Evolutionary conservation across 129 eudicot species (phyloP).

Genomic region (Escallonia rubra): DNA sequence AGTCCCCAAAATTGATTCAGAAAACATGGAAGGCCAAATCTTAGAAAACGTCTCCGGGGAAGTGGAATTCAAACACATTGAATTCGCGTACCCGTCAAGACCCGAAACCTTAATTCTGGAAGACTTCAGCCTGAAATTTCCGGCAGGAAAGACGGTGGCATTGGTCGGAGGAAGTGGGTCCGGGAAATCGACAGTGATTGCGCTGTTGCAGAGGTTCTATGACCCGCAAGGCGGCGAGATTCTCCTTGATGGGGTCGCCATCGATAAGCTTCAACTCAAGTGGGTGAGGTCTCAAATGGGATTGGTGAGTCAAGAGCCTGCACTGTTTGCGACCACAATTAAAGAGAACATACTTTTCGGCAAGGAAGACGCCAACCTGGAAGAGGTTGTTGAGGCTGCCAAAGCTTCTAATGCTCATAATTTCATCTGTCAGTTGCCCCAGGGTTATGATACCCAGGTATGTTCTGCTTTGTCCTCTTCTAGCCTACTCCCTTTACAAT

Average conservation of each 20-base stretch:
- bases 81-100: constrained; percentile 64
- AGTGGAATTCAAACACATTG: constrained; percentile 43
- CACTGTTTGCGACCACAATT: constrained; percentile 69
- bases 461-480: constrained; percentile 1
- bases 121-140: constrained; percentile 43
- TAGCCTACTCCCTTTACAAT: background rate
- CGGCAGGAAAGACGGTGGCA: constrained; percentile 65
- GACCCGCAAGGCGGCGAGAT: constrained; percentile 71
- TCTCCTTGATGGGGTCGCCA: constrained; percentile 53
- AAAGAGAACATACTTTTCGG: constrained; percentile 94
- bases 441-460: constrained; percentile 93
- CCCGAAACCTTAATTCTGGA: constrained; percentile 46
- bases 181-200: constrained; percentile 71
- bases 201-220: constrained; percentile 70
- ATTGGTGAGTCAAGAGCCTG: constrained; percentile 94
- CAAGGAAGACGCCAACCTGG: constrained; percentile 76
- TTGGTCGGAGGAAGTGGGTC: constrained; percentile 90
- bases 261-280: constrained; percentile 65
- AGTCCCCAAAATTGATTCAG: constrained; percentile 68
- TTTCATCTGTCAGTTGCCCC: constrained; percentile 83
- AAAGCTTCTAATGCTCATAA: constrained; percentile 90
- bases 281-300: constrained; percentile 97
- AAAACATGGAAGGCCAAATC: constrained; percentile 55
- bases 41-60: constrained; percentile 46
- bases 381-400: constrained; percentile 74